A percentile compares a stretch with the other conserved stretches of the same genome.
These are phyloP conservation scores for Saccharata proteae DNA, from an alignment of 2,329 filamentous ascomycete species.

Conservation along the genomic window DNA sequence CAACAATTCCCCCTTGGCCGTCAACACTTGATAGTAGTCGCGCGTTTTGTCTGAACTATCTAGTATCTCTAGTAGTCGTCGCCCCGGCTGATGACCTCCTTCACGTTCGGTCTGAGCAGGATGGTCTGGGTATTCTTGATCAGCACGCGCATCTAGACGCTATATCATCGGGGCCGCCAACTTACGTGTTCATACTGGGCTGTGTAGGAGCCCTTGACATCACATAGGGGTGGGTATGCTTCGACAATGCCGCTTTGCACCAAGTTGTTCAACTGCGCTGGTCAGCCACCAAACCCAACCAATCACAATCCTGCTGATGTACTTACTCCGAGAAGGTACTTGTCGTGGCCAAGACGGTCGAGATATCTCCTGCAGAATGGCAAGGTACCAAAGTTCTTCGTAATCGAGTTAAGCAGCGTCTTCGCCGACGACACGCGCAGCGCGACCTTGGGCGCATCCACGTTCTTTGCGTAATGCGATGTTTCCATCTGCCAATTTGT, in stretches of 20 bases:
- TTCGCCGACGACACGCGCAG: conserved; percentile 73
- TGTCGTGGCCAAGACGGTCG: conserved; percentile 85
- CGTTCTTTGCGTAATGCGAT: conserved; percentile 72
- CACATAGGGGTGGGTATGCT: conserved; percentile 76
- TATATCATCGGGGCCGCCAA: conserved; percentile 14
- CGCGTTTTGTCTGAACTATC: neutral
- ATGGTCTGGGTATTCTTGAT: conserved; percentile 49
- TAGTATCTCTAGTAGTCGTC: conserved; percentile 57
- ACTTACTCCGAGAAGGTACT: conserved; percentile 83
- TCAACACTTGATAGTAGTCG: too few relatives aligned
- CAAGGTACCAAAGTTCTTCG: conserved; percentile 90
- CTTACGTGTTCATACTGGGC: conserved; percentile 90
- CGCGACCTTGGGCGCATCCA: conserved; percentile 62
- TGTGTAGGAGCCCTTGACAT: conserved; percentile 89
- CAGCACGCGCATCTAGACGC: neutral
- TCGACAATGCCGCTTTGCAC: conserved; percentile 77
- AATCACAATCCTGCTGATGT: conserved; percentile 46
- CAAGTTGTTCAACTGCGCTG: conserved; percentile 80
- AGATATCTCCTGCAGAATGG: conserved; percentile 86
- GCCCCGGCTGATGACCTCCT: conserved; percentile 77
- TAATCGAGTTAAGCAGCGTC: conserved; percentile 75
- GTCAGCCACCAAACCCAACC: conserved; percentile 27
- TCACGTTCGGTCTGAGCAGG: conserved; percentile 48
- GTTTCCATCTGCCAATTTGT: conserved; percentile 48
- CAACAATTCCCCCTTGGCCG: too few relatives aligned